A percentile compares a stretch with the other conserved stretches of the same genome.
These are phyloP conservation scores for Capronia epimyces DNA, from an alignment of 2,329 filamentous ascomycete genomes.

Conservation along the genomic window DNA sequence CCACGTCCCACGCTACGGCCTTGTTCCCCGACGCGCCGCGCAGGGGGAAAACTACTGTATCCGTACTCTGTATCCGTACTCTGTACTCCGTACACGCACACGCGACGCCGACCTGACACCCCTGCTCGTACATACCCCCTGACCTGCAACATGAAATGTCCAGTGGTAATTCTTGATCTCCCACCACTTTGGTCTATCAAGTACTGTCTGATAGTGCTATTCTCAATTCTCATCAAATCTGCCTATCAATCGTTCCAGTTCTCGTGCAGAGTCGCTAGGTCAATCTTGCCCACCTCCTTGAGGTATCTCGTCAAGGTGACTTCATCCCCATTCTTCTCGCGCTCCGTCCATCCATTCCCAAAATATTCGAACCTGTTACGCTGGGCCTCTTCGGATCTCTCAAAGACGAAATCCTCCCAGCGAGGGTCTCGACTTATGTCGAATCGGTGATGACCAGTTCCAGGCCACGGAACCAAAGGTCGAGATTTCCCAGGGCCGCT, in stretches of 20 bases:
- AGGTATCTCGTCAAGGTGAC: slow-evolving; percentile 7
- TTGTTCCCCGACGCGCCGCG: no score
- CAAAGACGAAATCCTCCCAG: slow-evolving; percentile 37
- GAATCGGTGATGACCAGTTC: slow-evolving; percentile 32
- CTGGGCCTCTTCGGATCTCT: slow-evolving; percentile 7
- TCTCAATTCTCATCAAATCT: no score
- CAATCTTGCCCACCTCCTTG: slow-evolving; percentile 4
- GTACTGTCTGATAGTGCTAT: no score
- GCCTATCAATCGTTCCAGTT: slow-evolving; percentile 8
- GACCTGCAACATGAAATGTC: no score
- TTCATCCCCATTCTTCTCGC: slow-evolving; percentile 1
- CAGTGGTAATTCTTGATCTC: no score
- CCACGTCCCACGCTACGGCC: no score
- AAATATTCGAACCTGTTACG: slow-evolving; percentile 10
- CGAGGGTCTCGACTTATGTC: slow-evolving; percentile 33
- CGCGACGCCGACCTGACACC: no score
- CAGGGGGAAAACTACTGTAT: no score
- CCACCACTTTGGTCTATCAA: no score
- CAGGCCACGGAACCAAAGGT: slow-evolving; percentile 6
- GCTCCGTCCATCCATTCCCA: slow-evolving; percentile 5
- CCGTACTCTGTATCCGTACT: no score
- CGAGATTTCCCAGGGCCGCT: background rate
- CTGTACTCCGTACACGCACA: no score
- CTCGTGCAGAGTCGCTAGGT: slow-evolving; percentile 12
- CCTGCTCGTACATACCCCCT: no score